These are phyloP conservation scores for Huntiella moniliformis DNA, from an alignment of 2,329 filamentous ascomycete species.

Conservation along the genomic window DNA sequence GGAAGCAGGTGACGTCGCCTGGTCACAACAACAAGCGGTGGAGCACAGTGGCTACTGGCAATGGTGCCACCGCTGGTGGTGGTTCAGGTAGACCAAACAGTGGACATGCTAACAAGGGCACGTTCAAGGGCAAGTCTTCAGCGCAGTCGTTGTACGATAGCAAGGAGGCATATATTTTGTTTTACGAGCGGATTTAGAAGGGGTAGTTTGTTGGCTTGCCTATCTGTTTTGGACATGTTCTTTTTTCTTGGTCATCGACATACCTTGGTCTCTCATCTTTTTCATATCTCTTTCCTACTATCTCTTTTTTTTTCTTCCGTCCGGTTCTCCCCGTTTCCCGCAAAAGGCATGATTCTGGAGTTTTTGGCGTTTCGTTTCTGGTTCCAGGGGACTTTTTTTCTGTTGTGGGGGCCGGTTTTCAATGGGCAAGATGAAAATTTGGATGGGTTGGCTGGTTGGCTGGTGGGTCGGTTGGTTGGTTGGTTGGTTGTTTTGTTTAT, in stretches of 20 bases:
- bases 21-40: constrained; percentile 51
- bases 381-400: too few relatives aligned
- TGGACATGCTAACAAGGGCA: constrained; percentile 21
- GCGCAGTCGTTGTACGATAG: constrained; percentile 64
- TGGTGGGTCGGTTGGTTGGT: too few relatives aligned
- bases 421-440: neutral
- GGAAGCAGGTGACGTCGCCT: constrained; percentile 57
- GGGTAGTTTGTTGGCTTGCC: neutral
- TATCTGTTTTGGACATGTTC: neutral
- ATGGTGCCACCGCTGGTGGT: neutral
- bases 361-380: neutral
- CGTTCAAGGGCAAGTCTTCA: constrained; percentile 36
- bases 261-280: neutral
- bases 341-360: neutral
- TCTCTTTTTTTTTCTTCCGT: neutral
- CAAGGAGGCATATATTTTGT: constrained; percentile 91
- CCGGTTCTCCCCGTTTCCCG: neutral
- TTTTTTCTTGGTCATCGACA: neutral
- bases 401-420: too few relatives aligned
- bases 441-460: neutral
- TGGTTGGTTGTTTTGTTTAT: neutral
- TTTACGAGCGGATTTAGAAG: constrained; percentile 61
- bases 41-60: constrained; percentile 48
- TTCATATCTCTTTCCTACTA: neutral
- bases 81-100: constrained; percentile 10